phyloP scores from a whole-genome alignment of 805 yeast genomes.

The Candida peoriensis region DNA sequence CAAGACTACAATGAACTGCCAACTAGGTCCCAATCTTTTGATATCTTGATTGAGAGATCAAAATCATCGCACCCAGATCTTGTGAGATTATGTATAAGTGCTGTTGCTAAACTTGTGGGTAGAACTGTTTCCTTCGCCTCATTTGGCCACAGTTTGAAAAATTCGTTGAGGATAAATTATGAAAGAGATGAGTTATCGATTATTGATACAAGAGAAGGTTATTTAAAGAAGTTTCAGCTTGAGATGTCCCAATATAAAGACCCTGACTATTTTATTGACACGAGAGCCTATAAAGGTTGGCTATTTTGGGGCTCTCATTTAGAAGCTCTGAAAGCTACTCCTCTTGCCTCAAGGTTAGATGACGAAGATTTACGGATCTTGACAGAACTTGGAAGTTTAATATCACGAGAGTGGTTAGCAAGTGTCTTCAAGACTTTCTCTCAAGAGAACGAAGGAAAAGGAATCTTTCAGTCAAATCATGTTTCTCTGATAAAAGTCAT shows the following conservation, averaged over 20 bases:
- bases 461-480: conserved; percentile 60
- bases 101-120: conserved; percentile 48
- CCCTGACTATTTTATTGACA: conserved; percentile 55
- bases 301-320: conserved; percentile 65
- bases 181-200: conserved; percentile 31
- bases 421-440: conserved; percentile 46
- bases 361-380: conserved; percentile 40
- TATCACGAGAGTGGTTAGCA: conserved; percentile 57
- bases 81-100: conserved; percentile 53
- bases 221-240: conserved; percentile 35
- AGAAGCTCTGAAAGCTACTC: conserved; percentile 38
- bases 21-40: conserved; percentile 35
- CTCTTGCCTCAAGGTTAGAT: conserved; percentile 27
- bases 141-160: conserved; percentile 41
- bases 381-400: conserved; percentile 34
- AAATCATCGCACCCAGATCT: conserved; percentile 65
- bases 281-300: conserved; percentile 58
- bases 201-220: conserved; percentile 37
- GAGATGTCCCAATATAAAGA: conserved; percentile 46
- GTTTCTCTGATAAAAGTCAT: conserved; percentile 53
- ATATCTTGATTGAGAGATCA: conserved; percentile 41
- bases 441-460: conserved; percentile 63
- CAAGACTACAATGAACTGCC: conserved; percentile 50
- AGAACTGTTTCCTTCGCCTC: conserved; percentile 41
- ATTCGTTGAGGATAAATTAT: conserved; percentile 35